phyloP scores from a whole-genome alignment of 192 early-diverging fungal genomes.

The Dimargaris xerosporica region DNA sequence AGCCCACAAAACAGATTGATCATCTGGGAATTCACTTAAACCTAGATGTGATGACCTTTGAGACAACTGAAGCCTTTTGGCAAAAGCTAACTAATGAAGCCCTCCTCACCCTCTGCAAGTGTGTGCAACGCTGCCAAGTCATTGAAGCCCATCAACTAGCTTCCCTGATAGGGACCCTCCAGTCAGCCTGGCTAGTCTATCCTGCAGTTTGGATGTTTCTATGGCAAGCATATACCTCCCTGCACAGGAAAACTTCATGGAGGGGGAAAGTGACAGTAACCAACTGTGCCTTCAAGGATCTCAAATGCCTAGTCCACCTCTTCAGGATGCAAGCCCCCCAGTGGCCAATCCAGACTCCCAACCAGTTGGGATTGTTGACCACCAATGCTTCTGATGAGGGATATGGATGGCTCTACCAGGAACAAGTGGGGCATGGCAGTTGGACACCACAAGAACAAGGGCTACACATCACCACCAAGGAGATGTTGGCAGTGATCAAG shows the following conservation, averaged over 20 bases:
- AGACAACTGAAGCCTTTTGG: neutral
- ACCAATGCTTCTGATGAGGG: neutral
- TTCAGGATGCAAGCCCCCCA: neutral
- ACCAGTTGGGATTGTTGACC: neutral
- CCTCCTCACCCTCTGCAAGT: neutral
- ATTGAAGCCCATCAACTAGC: neutral
- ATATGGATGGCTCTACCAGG: neutral
- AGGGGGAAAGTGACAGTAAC: neutral
- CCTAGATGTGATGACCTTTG: neutral
- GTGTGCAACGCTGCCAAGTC: neutral
- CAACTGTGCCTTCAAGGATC: neutral
- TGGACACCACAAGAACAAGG: neutral
- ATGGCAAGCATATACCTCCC: neutral
- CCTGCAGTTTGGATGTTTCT: slow-evolving; percentile 6
- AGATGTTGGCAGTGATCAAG: neutral
- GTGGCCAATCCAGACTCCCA: neutral
- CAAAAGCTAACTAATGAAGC: neutral
- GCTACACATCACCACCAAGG: neutral
- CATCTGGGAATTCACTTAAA: neutral
- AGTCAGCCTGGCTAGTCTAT: slow-evolving; percentile 4
- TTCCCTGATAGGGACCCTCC: neutral
- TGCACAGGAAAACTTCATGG: neutral
- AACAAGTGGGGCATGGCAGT: neutral
- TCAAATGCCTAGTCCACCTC: neutral
- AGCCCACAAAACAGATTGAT: neutral